Conservation (phyloP, 371 early-diverging fungal species). For the Circinella umbellata region DNA sequence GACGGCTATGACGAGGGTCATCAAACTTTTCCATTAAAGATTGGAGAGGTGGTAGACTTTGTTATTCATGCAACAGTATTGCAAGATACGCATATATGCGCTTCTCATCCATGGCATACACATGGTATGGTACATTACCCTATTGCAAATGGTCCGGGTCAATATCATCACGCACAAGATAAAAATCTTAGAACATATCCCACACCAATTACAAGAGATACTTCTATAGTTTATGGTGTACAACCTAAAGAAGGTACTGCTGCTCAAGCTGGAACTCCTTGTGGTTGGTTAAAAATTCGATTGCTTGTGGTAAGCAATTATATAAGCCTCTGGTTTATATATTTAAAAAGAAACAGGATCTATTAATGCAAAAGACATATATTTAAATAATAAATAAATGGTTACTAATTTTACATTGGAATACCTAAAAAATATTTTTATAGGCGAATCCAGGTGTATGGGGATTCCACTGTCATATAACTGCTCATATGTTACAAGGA, state of each 20-base stretch:
- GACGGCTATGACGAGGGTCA: constrained; percentile 24
- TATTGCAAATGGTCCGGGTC: constrained; percentile 38
- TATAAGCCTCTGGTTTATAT: background rate
- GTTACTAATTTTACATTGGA: background rate
- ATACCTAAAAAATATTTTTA: background rate
- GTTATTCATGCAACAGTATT: constrained; percentile 35
- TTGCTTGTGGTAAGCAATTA: constrained; percentile 29
- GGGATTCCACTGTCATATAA: constrained; percentile 59
- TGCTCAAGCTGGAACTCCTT: constrained; percentile 12
- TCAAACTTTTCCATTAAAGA: constrained; percentile 30
- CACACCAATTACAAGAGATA: constrained; percentile 35
- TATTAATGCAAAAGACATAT: too few species aligned
- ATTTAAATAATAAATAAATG: background rate
- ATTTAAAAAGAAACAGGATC: too few species aligned
- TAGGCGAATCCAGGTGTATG: constrained; percentile 57
- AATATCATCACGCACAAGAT: constrained; percentile 30
- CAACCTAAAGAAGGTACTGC: background rate
- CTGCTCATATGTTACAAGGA: constrained; percentile 58
- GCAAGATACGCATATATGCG: constrained; percentile 16
- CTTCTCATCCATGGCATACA: constrained; percentile 48
- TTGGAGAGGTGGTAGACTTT: constrained; percentile 36
- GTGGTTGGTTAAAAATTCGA: constrained; percentile 47
- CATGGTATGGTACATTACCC: constrained; percentile 47
- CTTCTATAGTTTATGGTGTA: constrained; percentile 33
- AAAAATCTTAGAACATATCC: constrained; percentile 28